Base-by-base conservation (phyloP, 352 stramenopile genomes). In the Thalassiosira hispida region DNA sequence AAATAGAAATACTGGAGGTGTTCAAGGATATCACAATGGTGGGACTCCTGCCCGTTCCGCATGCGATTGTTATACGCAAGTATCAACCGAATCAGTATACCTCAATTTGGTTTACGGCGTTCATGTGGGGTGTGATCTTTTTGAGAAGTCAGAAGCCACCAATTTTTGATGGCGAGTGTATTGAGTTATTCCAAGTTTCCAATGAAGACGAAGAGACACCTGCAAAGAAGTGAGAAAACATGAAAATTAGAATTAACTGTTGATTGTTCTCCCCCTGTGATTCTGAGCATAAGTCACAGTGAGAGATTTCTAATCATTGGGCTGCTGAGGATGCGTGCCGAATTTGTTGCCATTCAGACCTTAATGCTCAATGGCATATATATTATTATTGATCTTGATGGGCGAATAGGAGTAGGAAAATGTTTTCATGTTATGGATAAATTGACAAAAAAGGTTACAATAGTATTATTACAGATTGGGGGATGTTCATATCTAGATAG, bases 41-140 rank as follows among this genome's bases (percentile, higher is more conserved):
- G n/a, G 97, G 97, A n/a, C 81, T 99, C 12, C 81, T 99, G 47
- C 91, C 91, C 22, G 89, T 99, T 29, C 97, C 97, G 2, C 97
- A 99, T 86, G 93, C 97, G 1, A 99, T 99, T 83, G 96, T 99
- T 20, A 98, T 99, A 81, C 91, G 97, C 63, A 98, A 98, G 86
- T 99, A 99, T 85, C 96, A 98, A 87, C 97, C 97, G 68, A 99
- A 99, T 88, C 94, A 98, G 85, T 98, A 98, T 76, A 99, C 97
- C 29, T 95, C 96, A 25, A 84, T 99, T 44, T 99, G 97, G 97
- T 99, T 99, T 84, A 99, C 97, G 29, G 98, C 96, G 12, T 99
- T 98, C 78, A 97, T 98, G 81, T 99, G 97, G 97, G 97, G 97
- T 42, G 96, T 99, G 46, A 97, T 99, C 77, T 99, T 98, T 87